Conservation (phyloP, 306 rosid genomes). For the Sechiopsis laciniata region DNA sequence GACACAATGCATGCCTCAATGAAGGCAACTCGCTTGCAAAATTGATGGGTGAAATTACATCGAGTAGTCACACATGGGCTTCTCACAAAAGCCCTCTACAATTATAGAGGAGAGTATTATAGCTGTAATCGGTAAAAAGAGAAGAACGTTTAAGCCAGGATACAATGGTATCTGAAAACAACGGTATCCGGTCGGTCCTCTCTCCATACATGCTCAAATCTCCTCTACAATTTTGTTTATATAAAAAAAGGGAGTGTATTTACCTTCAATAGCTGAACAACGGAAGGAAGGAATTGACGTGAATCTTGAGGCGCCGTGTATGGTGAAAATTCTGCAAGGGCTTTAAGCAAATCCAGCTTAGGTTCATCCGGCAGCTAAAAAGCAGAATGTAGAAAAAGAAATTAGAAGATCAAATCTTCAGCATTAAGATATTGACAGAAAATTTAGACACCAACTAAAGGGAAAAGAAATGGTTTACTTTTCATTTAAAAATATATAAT, state of each 20-base stretch:
- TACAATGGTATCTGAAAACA: too few relatives aligned
- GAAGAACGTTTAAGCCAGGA: neutral
- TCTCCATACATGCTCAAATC: neutral
- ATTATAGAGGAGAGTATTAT: too few relatives aligned
- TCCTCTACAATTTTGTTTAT: neutral
- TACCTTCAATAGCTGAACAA: conserved; percentile 87
- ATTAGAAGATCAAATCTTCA: neutral
- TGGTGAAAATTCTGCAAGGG: conserved; percentile 90
- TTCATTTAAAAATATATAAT: neutral
- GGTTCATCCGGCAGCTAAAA: conserved; percentile 88
- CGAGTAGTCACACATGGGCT: too few relatives aligned
- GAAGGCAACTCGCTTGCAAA: neutral
- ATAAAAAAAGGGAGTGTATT: neutral
- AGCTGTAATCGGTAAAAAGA: neutral
- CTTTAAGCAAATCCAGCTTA: conserved; percentile 84
- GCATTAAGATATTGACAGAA: neutral
- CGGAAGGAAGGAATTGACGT: conserved; percentile 89
- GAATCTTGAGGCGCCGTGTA: conserved; percentile 88
- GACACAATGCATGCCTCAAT: neutral
- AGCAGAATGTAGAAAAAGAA: conserved; percentile 3
- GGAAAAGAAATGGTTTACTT: conserved; percentile 2
- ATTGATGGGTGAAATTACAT: too few relatives aligned
- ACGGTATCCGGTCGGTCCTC: neutral
- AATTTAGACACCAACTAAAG: neutral
- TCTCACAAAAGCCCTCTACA: too few relatives aligned